Evolutionary conservation across 2,329 filamentous ascomycete species (phyloP), one percentile per base, ranked within the genome.

Genomic region (Curvularia hawaiiensis): DNA sequence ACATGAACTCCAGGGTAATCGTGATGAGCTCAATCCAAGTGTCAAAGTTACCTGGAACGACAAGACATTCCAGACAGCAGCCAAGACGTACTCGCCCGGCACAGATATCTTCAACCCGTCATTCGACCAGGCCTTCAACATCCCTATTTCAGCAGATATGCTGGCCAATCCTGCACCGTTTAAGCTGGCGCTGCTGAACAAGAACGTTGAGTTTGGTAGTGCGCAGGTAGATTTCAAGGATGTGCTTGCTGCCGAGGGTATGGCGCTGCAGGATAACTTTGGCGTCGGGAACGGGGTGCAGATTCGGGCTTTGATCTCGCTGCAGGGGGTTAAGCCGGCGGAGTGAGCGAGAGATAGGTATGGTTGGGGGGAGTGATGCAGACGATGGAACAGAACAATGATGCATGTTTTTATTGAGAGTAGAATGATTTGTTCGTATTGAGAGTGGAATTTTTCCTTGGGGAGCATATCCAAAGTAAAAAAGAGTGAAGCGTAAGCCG

Each of bases 61-160:
- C 9, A 75, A 77, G 59, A 70, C 73, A 22, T 82, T 79, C 72
- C 69, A 66, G 50, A 82, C 80, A 0, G 76, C 72, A 1, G 68
- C 74, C 53, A 79, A 80, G 69, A 67, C 73, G 0, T 80, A 82
- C 64, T 73, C 70, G 2, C 79, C 79, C 0, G 80, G 80, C 2
- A 75, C 67, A 3, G 80, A 82, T 49, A 80, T 82, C 59, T 79
- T 79, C 70, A 83, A 82, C 63, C 80, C 80, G 2, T 70, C 75
- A 2, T 83, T 81, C 52, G 79, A 82, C 56, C 75, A 78, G 62
- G 75, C 77, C 0, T 82, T 82, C 68, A 69, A 68, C 8, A 74
- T 82, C 44, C 78, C 79, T 0, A 53, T 82, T 7, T 79, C 74
- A 4, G 67, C 68, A 16, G 72, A 68, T 14, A 59, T 73, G 62